phyloP scores from a whole-genome alignment of 352 stramenopile species.

The Plasmopara halstedii region DNA sequence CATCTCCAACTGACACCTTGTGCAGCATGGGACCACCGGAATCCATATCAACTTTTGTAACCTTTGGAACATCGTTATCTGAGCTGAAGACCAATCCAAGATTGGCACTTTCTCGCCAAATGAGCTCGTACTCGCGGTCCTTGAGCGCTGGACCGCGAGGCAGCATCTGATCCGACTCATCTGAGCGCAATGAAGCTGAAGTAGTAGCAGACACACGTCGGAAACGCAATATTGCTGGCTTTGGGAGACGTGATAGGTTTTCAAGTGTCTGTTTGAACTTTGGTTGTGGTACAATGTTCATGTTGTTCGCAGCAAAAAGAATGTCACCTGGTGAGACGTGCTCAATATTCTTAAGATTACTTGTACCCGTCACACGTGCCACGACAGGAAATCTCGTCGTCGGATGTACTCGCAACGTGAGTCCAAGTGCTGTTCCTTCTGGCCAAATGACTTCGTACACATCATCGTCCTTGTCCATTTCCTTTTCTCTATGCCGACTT shows the following conservation, averaged over 20 bases:
- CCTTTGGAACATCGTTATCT: constrained; percentile 62
- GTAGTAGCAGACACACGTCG: constrained; percentile 33
- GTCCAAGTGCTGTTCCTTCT: constrained; percentile 51
- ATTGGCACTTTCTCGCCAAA: constrained; percentile 80
- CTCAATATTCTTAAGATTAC: constrained; percentile 73
- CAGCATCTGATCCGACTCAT: constrained; percentile 42
- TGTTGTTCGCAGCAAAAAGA: constrained; percentile 62
- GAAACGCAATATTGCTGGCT: constrained; percentile 63
- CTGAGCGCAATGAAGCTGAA: constrained; percentile 20
- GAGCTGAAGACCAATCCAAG: constrained; percentile 81
- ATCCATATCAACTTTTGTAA: constrained; percentile 79
- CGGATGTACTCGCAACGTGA: constrained; percentile 63
- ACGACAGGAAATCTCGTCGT: constrained; percentile 66
- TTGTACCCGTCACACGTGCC: constrained; percentile 61
- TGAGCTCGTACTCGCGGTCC: constrained; percentile 72
- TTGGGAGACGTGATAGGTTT: constrained; percentile 60
- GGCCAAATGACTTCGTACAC: constrained; percentile 73
- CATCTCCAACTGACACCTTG: constrained; percentile 65
- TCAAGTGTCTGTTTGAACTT: constrained; percentile 79
- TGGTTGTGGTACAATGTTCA: constrained; percentile 59
- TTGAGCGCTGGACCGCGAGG: constrained; percentile 50
- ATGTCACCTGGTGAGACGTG: constrained; percentile 62
- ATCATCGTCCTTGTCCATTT: constrained; percentile 34
- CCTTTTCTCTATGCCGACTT: constrained; percentile 16
- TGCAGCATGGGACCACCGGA: constrained; percentile 63